Evolutionary conservation across 306 rosid genomes (phyloP), one percentile per base, ranked within the genome.

Genomic region (Pterocarpus santalinus): DNA sequence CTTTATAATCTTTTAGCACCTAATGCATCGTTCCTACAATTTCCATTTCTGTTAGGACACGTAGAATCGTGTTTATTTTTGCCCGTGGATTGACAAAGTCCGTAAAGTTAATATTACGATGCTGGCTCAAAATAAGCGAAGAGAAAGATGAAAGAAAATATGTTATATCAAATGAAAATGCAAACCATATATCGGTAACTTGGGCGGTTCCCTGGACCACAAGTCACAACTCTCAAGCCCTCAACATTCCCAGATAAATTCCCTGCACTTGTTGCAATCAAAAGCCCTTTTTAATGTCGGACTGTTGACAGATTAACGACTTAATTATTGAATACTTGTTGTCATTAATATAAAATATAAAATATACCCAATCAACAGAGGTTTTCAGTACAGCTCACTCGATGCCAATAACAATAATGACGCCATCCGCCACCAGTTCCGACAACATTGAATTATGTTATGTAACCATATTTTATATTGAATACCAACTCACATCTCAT

Each of bases 41-140:
- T 53, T 79, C 62, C 15, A 16, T 62, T 72, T 73, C 34, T 28
- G 30, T 51, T 65, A 15, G 73, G 33, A 57, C 65, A 51, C 7
- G 46, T 12, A 65, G 43, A 63, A 61, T 61, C 60, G 2, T 30
- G 32, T n/a, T 12, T 1, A 5, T 15, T 47, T 30, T 32, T 2
- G 28, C 32, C 58, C 32, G 17, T 41, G 12, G 65, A 17, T 52
- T 14, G 8, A 52, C 47, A 6, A 43, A 43, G 47, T 43, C 47
- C 38, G 38, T 9, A 60, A 22, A 60, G 15, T 28, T 6, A n/a
- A 16, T 16, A 16, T 16, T 5, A 55, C 7, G 2, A 28, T 8
- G 28, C 12, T 7, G 69, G 12, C 14, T 65, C 2, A 65, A 65
- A 65, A 36, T 14, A 7, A 2, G 2, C 30, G 5, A 9, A 8